phyloP scores from a whole-genome alignment of 2,329 filamentous ascomycete genomes.

The Mollisiaceae sp. region DNA sequence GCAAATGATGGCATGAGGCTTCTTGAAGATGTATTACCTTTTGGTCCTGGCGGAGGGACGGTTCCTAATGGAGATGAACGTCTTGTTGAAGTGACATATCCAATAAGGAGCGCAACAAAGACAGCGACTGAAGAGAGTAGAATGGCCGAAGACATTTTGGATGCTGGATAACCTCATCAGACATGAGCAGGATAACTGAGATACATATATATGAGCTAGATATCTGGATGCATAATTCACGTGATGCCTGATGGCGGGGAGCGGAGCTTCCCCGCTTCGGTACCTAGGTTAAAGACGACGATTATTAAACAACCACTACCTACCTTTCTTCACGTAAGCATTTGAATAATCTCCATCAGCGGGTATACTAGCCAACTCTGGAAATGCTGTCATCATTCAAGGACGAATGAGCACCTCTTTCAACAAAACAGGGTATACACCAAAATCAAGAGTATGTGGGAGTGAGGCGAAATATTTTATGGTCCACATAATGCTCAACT shows the following conservation, averaged over 20 bases:
- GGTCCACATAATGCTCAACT: conserved; percentile 2
- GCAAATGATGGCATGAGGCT: background rate
- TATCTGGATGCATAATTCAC: background rate
- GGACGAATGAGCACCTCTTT: background rate
- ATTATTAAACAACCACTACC: too few relatives aligned
- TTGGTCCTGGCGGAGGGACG: background rate
- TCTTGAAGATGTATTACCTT: background rate
- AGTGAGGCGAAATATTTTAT: background rate
- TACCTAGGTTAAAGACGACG: background rate
- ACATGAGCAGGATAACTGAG: background rate
- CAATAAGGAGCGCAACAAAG: background rate
- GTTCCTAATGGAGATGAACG: background rate
- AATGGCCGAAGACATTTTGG: background rate
- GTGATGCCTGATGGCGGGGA: background rate
- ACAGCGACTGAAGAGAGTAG: background rate
- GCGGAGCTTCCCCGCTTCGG: background rate
- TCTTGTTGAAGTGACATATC: background rate
- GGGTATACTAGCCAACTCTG: background rate
- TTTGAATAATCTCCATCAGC: background rate
- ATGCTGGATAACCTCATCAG: background rate
- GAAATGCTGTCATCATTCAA: background rate
- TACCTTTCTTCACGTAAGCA: background rate
- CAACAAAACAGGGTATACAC: background rate
- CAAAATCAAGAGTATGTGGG: background rate
- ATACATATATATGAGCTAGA: background rate